Conservation (phyloP, 192 early-diverging fungal genomes). For the Coemansia biformis region DNA sequence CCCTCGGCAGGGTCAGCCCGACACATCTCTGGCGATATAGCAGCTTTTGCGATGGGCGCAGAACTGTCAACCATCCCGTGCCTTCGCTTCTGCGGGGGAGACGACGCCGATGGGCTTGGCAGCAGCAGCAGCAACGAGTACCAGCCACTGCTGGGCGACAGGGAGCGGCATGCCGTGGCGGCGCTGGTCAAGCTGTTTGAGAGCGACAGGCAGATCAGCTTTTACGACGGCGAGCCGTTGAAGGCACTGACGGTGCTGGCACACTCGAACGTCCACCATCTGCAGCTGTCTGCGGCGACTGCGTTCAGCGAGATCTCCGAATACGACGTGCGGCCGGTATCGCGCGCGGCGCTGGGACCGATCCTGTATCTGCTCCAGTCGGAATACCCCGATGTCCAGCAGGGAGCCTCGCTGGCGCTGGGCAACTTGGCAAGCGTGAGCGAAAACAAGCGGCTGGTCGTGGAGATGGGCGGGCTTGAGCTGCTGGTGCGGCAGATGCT, state of each 20-base stretch:
- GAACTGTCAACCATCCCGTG: neutral
- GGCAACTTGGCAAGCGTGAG: slow-evolving; percentile 69
- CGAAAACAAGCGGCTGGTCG: slow-evolving; percentile 75
- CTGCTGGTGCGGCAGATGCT: slow-evolving; percentile 75
- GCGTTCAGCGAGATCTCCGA: slow-evolving; percentile 89
- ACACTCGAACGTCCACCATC: slow-evolving; percentile 76
- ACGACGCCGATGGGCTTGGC: neutral
- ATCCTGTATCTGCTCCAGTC: slow-evolving; percentile 73
- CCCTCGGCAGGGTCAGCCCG: too few relatives aligned
- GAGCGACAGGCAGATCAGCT: slow-evolving; percentile 42
- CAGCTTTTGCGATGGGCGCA: slow-evolving; percentile 3
- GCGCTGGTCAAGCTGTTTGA: slow-evolving; percentile 39
- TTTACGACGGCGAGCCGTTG: slow-evolving; percentile 74
- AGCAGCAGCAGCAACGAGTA: slow-evolving; percentile 11
- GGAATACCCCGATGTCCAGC: slow-evolving; percentile 71
- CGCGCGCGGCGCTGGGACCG: slow-evolving; percentile 62
- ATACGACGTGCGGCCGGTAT: slow-evolving; percentile 66
- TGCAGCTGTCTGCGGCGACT: slow-evolving; percentile 79
- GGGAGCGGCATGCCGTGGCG: slow-evolving; percentile 37
- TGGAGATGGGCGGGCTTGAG: slow-evolving; percentile 70
- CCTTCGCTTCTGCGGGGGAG: slow-evolving; percentile 1
- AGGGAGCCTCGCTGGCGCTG: slow-evolving; percentile 72
- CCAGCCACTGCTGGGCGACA: slow-evolving; percentile 23
- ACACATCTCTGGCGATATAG: neutral
- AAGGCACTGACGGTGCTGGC: slow-evolving; percentile 72